Evolutionary conservation across 495 filamentous ascomycete species (phyloP).

Genomic region (Talaromyces ruber): DNA sequence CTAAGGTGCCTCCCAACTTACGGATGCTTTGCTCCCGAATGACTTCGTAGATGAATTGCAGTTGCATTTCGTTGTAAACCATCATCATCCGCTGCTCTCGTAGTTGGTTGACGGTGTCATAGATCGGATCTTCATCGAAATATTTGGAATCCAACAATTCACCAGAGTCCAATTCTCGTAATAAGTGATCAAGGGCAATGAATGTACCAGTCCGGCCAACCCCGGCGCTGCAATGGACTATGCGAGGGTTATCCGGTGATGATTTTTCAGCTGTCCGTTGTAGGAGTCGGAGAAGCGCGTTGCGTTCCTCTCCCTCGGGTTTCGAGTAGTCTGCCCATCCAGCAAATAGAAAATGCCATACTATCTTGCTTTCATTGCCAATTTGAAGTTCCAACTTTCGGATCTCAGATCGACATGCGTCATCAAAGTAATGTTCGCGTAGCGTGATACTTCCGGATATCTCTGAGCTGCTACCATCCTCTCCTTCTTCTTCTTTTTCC

Average conservation of each 20-base stretch:
- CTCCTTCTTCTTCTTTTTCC: neutral
- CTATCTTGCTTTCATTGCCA: conserved; percentile 54
- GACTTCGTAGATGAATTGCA: conserved; percentile 83
- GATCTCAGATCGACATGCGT: conserved; percentile 43
- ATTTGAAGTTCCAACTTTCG: conserved; percentile 47
- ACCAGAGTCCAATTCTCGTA: conserved; percentile 72
- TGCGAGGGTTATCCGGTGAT: conserved; percentile 61
- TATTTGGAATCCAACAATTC: conserved; percentile 42
- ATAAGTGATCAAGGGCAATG: conserved; percentile 85
- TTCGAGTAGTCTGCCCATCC: conserved; percentile 93
- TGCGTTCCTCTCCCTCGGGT: conserved; percentile 70
- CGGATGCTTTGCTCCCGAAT: conserved; percentile 61
- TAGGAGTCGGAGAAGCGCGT: conserved; percentile 71
- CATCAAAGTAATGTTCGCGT: conserved; percentile 34
- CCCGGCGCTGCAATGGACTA: conserved; percentile 90
- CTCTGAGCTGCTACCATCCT: conserved; percentile 2
- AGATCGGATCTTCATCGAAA: conserved; percentile 49
- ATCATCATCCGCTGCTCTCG: conserved; percentile 89
- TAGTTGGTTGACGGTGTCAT: conserved; percentile 69
- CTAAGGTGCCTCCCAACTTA: conserved; percentile 29
- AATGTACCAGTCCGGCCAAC: conserved; percentile 94
- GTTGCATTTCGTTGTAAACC: conserved; percentile 88
- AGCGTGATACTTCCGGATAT: conserved; percentile 38
- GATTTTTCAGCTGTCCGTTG: conserved; percentile 66
- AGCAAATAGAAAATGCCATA: conserved; percentile 87